These are phyloP conservation scores for Colletotrichum sidae DNA, from an alignment of 2,329 filamentous ascomycete genomes.

Conservation along the genomic window DNA sequence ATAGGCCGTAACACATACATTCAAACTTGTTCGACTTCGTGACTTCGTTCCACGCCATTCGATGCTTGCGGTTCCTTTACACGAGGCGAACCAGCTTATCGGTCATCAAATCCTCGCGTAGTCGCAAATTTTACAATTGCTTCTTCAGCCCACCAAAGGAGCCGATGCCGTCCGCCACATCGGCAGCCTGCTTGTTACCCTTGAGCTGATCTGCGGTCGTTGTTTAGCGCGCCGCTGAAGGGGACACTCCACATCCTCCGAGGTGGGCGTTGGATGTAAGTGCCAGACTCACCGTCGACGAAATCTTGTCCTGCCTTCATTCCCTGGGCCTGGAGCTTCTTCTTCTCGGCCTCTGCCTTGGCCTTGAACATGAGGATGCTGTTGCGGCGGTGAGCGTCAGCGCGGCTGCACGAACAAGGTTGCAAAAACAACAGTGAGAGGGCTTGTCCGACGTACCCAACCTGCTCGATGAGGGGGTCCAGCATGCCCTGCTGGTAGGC, in stretches of 20 bases:
- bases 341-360: constrained; percentile 53
- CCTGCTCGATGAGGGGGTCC: constrained; percentile 51
- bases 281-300: constrained; percentile 45
- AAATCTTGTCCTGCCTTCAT: constrained; percentile 53
- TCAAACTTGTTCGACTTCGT: too few relatives aligned
- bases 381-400: constrained; percentile 25
- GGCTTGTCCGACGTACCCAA: constrained; percentile 40
- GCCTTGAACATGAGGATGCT: constrained; percentile 51
- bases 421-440: not conserved
- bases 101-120: too few relatives aligned
- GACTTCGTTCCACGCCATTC: too few relatives aligned
- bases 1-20: too few relatives aligned
- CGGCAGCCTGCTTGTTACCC: constrained; percentile 50
- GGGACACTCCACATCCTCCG: not conserved
- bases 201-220: constrained; percentile 46
- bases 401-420: not conserved
- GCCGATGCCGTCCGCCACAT: constrained; percentile 45
- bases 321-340: constrained; percentile 52
- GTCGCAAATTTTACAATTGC: constrained; percentile 33
- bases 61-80: too few relatives aligned
- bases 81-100: too few relatives aligned
- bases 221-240: not conserved
- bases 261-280: not conserved
- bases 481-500: constrained; percentile 52
- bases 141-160: constrained; percentile 47